Percentiles rank a stretch among this genome's conserved stretches.
Conservation (phyloP, 176 grass and related monocot genomes). For the Eragrostis nindensis region DNA sequence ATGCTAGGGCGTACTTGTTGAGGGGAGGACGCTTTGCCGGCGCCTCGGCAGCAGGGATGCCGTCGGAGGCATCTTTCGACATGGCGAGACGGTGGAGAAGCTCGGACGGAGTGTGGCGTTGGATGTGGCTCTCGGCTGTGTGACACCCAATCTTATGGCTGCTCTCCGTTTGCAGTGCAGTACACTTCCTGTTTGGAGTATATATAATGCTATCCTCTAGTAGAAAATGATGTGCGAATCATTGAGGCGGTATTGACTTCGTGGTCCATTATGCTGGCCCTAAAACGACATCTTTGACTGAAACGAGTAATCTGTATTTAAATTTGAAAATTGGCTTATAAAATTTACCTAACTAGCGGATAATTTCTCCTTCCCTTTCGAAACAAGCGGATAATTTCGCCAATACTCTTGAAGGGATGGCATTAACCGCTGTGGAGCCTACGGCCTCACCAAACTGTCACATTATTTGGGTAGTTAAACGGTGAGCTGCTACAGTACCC, state of each 20-base stretch:
- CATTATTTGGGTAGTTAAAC: no score
- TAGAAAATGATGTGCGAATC: slow-evolving; percentile 32
- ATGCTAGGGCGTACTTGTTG: slow-evolving; percentile 74
- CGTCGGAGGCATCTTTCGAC: slow-evolving; percentile 25
- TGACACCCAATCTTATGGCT: no score
- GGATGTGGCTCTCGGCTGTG: slow-evolving; percentile 5
- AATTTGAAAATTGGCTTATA: slow-evolving; percentile 17
- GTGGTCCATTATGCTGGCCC: neutral
- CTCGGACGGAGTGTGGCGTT: neutral
- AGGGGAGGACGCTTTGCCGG: slow-evolving; percentile 46
- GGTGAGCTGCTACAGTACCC: no score
- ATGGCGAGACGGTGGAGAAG: slow-evolving; percentile 23
- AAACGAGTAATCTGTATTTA: neutral
- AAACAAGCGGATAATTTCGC: no score
- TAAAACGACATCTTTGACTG: neutral
- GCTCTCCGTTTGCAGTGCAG: neutral
- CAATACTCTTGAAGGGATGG: no score
- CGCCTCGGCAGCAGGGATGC: slow-evolving; percentile 41
- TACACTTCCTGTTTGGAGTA: neutral
- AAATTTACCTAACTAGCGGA: no score
- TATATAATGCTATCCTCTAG: slow-evolving; percentile 10
- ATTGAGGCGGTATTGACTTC: neutral
- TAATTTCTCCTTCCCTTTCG: no score
- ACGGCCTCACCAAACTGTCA: no score
- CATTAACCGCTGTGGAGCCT: no score